Percentiles rank a stretch among this genome's conserved stretches.
Conservation (phyloP, 345 rosid genomes). For the Barbarea vulgaris region DNA sequence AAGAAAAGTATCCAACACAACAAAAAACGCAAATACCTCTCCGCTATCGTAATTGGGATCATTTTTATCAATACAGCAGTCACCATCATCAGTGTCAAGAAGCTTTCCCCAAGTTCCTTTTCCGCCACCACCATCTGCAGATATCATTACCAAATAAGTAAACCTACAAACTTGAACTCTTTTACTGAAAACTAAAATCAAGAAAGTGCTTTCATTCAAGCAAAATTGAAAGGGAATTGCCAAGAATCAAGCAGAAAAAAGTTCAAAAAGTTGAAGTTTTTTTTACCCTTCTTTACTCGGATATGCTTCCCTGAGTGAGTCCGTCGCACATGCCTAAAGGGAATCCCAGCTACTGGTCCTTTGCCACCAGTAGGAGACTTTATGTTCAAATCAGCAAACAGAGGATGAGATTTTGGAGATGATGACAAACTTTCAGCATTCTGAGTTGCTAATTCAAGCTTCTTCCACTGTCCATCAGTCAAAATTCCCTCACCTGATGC, state of each 20-base stretch:
- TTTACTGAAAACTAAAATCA: neutral
- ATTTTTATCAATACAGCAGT: slow-evolving; percentile 68
- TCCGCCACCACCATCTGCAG: slow-evolving; percentile 94
- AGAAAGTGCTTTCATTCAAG: neutral
- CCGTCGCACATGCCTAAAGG: slow-evolving; percentile 73
- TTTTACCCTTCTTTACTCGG: slow-evolving; percentile 86
- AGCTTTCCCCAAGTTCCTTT: slow-evolving; percentile 99
- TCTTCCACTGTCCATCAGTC: slow-evolving; percentile 84
- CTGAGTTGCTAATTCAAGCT: slow-evolving; percentile 68
- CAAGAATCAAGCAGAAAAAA: neutral
- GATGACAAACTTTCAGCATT: slow-evolving; percentile 63
- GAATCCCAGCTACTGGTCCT: slow-evolving; percentile 63
- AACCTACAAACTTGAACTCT: neutral
- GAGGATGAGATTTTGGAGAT: slow-evolving; percentile 75
- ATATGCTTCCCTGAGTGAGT: slow-evolving; percentile 84
- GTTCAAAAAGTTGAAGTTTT: slow-evolving; percentile 10
- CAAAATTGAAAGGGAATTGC: neutral
- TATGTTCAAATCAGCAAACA: slow-evolving; percentile 66
- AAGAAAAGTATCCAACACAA: neutral
- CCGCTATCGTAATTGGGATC: slow-evolving; percentile 99
- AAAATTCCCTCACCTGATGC: slow-evolving; percentile 78
- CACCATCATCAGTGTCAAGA: slow-evolving; percentile 74
- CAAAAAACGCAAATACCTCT: slow-evolving; percentile 59
- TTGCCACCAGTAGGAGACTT: slow-evolving; percentile 72
- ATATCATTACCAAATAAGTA: slow-evolving; percentile 10